A percentile compares a stretch with the other conserved stretches of the same genome.
Evolutionary conservation across 257 asterid species (phyloP).

Genomic region (Ballota nigra): DNA sequence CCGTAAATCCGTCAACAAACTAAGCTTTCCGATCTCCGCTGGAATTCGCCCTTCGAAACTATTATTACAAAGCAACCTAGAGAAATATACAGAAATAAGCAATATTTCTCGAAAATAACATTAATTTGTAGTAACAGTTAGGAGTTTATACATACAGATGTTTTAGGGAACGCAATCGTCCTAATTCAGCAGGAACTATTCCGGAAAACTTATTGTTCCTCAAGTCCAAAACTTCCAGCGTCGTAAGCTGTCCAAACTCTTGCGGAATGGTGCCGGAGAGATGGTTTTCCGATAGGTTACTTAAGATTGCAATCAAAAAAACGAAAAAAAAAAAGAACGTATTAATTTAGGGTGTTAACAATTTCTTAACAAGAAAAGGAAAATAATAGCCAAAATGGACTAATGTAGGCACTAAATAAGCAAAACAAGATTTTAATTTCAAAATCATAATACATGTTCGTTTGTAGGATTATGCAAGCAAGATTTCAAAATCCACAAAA

Average conservation of each 20-base stretch:
- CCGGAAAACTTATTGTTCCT: constrained; percentile 67
- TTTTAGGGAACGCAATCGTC: constrained; percentile 48
- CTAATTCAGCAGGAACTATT: constrained; percentile 65
- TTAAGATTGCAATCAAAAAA: constrained; percentile 15
- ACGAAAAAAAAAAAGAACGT: neutral
- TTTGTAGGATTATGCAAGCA: too few relatives aligned
- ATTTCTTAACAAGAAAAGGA: neutral
- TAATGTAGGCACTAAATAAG: neutral
- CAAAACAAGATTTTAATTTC: too few relatives aligned
- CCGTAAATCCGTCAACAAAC: constrained; percentile 43
- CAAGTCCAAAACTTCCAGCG: constrained; percentile 76
- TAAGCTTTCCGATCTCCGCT: constrained; percentile 49
- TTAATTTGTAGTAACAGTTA: neutral
- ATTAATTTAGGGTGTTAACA: neutral
- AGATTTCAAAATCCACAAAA: too few relatives aligned
- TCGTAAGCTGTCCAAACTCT: constrained; percentile 54
- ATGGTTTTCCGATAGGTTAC: constrained; percentile 63
- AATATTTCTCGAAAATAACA: neutral
- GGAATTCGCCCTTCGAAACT: constrained; percentile 67
- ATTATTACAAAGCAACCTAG: constrained; percentile 75
- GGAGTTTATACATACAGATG: constrained; percentile 54
- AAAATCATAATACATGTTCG: too few relatives aligned
- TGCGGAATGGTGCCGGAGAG: constrained; percentile 68
- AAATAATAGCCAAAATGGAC: neutral
- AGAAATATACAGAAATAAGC: constrained; percentile 14